Percentiles rank a stretch among this genome's conserved stretches.
Evolutionary conservation across 1,139 yeast species (phyloP).

Genomic region (Petasospora fabianii): DNA sequence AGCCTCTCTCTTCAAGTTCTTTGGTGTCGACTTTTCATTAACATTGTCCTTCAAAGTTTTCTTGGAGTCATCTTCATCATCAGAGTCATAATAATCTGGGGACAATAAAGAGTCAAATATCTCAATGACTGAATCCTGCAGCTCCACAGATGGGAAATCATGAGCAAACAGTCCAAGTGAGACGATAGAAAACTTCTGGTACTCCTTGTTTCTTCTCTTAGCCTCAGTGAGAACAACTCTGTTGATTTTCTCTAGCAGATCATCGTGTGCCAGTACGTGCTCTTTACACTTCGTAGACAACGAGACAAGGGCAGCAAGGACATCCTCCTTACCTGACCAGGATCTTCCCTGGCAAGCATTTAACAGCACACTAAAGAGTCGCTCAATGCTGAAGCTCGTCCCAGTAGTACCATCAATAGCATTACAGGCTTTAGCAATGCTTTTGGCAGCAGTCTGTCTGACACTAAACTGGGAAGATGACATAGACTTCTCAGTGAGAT

Average conservation of each 20-base stretch:
- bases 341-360: constrained; percentile 73
- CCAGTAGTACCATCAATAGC: constrained; percentile 34
- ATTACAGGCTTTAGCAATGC: constrained; percentile 62
- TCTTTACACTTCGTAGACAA: constrained; percentile 45
- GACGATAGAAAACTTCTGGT: constrained; percentile 53
- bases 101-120: constrained; percentile 31
- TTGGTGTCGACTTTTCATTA: constrained; percentile 33
- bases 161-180: constrained; percentile 47
- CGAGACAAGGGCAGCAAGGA: constrained; percentile 67
- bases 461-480: constrained; percentile 62
- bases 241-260: constrained; percentile 35
- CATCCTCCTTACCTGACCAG: constrained; percentile 83
- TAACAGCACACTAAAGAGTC: constrained; percentile 52
- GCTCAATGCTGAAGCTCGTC: constrained; percentile 27
- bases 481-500: constrained; percentile 46
- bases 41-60: constrained; percentile 25
- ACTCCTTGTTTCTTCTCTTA: constrained; percentile 60
- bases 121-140: constrained; percentile 32
- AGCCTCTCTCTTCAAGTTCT: constrained; percentile 38
- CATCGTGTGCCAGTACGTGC: constrained; percentile 29
- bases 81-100: constrained; percentile 29
- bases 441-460: constrained; percentile 67
- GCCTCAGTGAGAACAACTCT: constrained; percentile 56
- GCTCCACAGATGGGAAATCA: constrained; percentile 38
- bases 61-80: constrained; percentile 24